Base-by-base conservation (phyloP, 768 basidiomycete genomes). In the Russula abietina region DNA sequence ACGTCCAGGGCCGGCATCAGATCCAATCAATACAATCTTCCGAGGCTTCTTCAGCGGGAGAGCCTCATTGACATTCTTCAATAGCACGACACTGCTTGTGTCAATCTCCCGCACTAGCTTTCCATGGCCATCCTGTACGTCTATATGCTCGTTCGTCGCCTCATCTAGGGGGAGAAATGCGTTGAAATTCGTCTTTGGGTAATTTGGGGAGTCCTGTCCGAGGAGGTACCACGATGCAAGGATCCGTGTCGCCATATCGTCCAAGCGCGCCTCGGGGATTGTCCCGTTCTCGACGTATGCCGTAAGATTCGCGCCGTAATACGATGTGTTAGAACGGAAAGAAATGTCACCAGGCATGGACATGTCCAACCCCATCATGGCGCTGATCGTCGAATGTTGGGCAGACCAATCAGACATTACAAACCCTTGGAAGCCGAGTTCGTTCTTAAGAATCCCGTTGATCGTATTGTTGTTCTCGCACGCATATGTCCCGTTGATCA, bases 351-450 rank as follows among this genome's bases (percentile, higher is more conserved):
- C 84, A 4, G 86, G 86, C 86, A 87, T 87, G 17, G 50, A 71
- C 71, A 87, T 86, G 71, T 90, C 88, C 26, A 87, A 75, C 4
- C 88, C 87, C 24, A 78, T 79, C 0, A 82, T 74, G 4, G 79
- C 85, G 52, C 81, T 79, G 46, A 85, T 77, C 0, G 87, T 89
- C 2, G 84, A 85, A 62, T 79, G 76, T 28, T 82, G 83, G 8
- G 86, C 88, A 51, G 71, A 68, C 88, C 89, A 91, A 72, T 91
- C 89, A 14, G 85, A 84, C 84, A 88, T 83, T 55, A 90, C 79
- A 70, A 79, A 87, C 46, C 89, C 89, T 74, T 87, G 87, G 78
- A 91, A 92, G 10, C 85, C 88, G 58, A 80, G 81, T 73, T 92
- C 86, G 51, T 78, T 75, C 75, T 91, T 91, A 61, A 91, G 75